These are phyloP conservation scores for Talaromyces sp. DNA, from an alignment of 2,329 filamentous ascomycete species.

Conservation along the genomic window DNA sequence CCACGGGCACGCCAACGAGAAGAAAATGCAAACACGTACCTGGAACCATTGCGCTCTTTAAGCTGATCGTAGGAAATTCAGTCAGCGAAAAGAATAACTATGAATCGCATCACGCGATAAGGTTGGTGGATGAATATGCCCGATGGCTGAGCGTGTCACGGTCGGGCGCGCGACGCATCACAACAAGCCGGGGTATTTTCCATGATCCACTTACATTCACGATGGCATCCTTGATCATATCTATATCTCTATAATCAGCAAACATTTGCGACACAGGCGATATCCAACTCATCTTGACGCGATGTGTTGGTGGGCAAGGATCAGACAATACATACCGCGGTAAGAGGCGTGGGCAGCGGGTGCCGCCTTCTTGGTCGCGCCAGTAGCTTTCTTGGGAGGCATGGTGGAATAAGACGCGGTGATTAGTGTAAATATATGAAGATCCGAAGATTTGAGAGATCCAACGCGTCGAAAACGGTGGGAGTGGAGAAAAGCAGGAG, in stretches of 20 bases:
- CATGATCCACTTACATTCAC: conserved; percentile 65
- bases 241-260: conserved; percentile 59
- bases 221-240: conserved; percentile 75
- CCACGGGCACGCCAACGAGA: conserved; percentile 23
- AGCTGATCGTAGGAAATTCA: conserved; percentile 54
- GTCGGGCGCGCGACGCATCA: conserved; percentile 42
- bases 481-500: conserved; percentile 18
- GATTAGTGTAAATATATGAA: conserved; percentile 15
- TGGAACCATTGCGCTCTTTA: conserved; percentile 71
- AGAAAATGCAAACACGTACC: conserved; percentile 55
- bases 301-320: conserved; percentile 50
- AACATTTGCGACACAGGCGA: conserved; percentile 54
- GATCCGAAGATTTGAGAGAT: conserved; percentile 8
- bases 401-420: conserved; percentile 47
- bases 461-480: conserved; percentile 11
- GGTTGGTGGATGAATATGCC: conserved; percentile 27
- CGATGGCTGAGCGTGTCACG: conserved; percentile 37
- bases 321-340: conserved; percentile 61
- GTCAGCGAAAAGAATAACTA: conserved; percentile 49
- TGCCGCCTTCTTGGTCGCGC: conserved; percentile 62
- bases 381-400: conserved; percentile 66
- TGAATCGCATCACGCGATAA: conserved; percentile 27
- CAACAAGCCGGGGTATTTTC: conserved; percentile 48
- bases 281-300: conserved; percentile 41
- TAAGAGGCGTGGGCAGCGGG: conserved; percentile 64